Conservation (phyloP, 73 alveolate species). For the Tetrahymena borealis region DNA sequence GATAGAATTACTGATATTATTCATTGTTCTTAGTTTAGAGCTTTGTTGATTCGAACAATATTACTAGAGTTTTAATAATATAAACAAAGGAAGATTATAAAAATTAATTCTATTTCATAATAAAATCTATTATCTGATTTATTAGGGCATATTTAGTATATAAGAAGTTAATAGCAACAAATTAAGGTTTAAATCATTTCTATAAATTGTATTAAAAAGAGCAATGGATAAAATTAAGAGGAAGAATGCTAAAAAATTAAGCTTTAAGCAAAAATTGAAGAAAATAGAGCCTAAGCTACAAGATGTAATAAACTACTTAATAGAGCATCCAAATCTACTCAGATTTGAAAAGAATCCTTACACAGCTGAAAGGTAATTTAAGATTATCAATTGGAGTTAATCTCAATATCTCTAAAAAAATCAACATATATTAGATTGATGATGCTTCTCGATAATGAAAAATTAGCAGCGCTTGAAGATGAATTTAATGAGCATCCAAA, state of each 20-base stretch:
- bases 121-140: no score
- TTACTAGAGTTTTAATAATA: no score
- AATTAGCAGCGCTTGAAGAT: conserved; percentile 82
- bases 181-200: no score
- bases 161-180: no score
- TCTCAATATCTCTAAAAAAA: conserved; percentile 76
- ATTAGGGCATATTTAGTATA: no score
- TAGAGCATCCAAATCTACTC: background rate
- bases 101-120: no score
- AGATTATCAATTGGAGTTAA: conserved; percentile 62
- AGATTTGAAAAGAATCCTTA: background rate
- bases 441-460: conserved; percentile 93
- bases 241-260: background rate
- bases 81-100: no score
- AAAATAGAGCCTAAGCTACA: background rate
- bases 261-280: background rate
- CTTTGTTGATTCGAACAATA: no score
- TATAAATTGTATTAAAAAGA: no score
- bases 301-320: background rate
- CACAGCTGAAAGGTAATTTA: conserved; percentile 54
- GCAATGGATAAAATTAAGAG: background rate
- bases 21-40: no score
- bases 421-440: conserved; percentile 78
- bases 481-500: conserved; percentile 86
- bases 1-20: no score